These are phyloP conservation scores for Linnemannia exigua DNA, from an alignment of 192 early-diverging fungal genomes.

Conservation along the genomic window DNA sequence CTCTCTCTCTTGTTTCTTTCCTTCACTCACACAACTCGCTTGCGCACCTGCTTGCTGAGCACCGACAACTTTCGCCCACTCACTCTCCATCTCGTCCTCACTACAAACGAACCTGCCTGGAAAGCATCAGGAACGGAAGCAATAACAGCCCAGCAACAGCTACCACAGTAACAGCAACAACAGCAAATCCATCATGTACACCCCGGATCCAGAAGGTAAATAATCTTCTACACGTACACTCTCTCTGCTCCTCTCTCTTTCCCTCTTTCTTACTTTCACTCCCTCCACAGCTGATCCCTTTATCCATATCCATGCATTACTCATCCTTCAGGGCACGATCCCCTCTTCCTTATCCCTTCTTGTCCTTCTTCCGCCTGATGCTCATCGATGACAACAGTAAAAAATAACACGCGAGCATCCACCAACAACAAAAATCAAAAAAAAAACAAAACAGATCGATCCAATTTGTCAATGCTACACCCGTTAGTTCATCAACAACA, in stretches of 20 bases:
- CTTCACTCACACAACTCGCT: not conserved
- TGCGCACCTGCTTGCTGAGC: not conserved
- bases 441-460: not conserved
- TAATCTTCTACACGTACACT: not conserved
- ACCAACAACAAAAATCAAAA: not conserved
- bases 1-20: not conserved
- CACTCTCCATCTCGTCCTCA: not conserved
- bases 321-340: too few relatives aligned
- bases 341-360: not conserved
- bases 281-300: not conserved
- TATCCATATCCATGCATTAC: not conserved
- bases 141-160: too few relatives aligned
- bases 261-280: too few relatives aligned
- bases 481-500: not conserved
- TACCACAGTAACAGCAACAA: not conserved
- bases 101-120: not conserved
- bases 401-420: not conserved
- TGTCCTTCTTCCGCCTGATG: not conserved
- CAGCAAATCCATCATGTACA: conserved; percentile 21
- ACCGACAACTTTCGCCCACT: not conserved
- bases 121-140: not conserved
- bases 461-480: not conserved
- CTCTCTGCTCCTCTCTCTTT: not conserved
- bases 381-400: not conserved
- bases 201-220: conserved; percentile 48